Conservation (phyloP, 768 basidiomycete genomes). For the Hydnum rufescens region DNA sequence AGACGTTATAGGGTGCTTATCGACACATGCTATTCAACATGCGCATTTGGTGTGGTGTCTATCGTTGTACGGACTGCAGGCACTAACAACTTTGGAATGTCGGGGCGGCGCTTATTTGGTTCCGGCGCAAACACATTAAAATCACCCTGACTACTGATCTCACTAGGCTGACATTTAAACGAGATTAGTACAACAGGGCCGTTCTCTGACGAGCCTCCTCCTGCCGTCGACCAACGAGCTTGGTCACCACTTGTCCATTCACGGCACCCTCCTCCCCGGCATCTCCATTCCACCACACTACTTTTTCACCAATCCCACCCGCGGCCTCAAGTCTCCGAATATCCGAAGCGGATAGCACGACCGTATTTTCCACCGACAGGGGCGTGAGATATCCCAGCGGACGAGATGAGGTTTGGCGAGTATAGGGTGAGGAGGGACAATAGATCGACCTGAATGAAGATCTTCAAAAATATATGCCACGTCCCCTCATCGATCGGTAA, state of each 20-base stretch:
- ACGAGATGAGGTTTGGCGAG: slow-evolving; percentile 53
- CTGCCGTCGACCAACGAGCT: slow-evolving; percentile 35
- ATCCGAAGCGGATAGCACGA: slow-evolving; percentile 63
- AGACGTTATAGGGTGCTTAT: no score
- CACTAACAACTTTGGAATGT: no score
- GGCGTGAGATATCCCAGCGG: slow-evolving; percentile 58
- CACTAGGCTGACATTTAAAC: no score
- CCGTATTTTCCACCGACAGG: slow-evolving; percentile 59
- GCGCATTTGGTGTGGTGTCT: no score
- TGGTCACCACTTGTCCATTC: slow-evolving; percentile 14
- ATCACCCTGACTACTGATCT: no score
- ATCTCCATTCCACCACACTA: slow-evolving; percentile 22
- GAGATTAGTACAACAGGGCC: no score
- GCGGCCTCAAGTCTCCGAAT: slow-evolving; percentile 20
- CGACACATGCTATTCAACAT: no score
- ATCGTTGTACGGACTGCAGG: no score
- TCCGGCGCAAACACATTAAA: no score
- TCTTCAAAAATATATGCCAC: slow-evolving; percentile 76
- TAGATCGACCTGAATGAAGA: slow-evolving; percentile 43
- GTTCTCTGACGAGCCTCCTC: slow-evolving; percentile 47
- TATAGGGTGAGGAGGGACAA: slow-evolving; percentile 58
- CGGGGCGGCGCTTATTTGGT: no score
- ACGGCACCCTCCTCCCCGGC: slow-evolving; percentile 33
- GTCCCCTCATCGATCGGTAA: slow-evolving; percentile 68
- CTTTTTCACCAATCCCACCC: slow-evolving; percentile 14